Evolutionary conservation across 148 eudicot species (phyloP).

Genomic region (Diospyros kaki): DNA sequence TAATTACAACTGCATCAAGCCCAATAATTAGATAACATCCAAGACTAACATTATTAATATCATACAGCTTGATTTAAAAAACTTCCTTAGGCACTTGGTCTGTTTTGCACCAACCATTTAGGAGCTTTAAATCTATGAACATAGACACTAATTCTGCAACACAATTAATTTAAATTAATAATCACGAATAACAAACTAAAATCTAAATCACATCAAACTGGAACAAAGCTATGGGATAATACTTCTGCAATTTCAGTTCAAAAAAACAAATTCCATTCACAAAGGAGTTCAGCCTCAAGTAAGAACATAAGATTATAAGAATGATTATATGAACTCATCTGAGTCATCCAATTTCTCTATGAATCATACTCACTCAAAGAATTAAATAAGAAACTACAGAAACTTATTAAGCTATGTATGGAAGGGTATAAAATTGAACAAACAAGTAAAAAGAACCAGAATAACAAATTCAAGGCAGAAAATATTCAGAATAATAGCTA

Average conservation of each 20-base stretch:
- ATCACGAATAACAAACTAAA: too few species aligned
- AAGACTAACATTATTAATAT: too few species aligned
- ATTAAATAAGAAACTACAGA: not conserved
- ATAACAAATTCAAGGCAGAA: not conserved
- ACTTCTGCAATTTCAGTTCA: not conserved
- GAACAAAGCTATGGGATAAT: not conserved
- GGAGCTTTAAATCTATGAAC: not conserved
- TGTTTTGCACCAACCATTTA: not conserved
- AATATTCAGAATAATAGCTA: not conserved
- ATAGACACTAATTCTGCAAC: too few species aligned
- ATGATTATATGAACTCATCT: not conserved
- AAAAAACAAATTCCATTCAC: not conserved
- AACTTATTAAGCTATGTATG: not conserved
- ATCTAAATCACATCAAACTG: not conserved
- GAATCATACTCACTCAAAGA: not conserved
- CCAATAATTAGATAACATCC: not conserved
- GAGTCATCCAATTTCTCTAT: not conserved
- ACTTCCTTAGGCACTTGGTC: not conserved
- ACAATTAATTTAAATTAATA: too few species aligned
- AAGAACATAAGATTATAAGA: not conserved
- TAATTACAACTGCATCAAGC: conserved; percentile 4
- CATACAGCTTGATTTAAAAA: too few species aligned
- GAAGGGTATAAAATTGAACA: not conserved
- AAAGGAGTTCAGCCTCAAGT: not conserved
- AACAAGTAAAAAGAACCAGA: not conserved